These are phyloP conservation scores for Claviceps sp. DNA, from an alignment of 2,329 filamentous ascomycete genomes.

Conservation along the genomic window DNA sequence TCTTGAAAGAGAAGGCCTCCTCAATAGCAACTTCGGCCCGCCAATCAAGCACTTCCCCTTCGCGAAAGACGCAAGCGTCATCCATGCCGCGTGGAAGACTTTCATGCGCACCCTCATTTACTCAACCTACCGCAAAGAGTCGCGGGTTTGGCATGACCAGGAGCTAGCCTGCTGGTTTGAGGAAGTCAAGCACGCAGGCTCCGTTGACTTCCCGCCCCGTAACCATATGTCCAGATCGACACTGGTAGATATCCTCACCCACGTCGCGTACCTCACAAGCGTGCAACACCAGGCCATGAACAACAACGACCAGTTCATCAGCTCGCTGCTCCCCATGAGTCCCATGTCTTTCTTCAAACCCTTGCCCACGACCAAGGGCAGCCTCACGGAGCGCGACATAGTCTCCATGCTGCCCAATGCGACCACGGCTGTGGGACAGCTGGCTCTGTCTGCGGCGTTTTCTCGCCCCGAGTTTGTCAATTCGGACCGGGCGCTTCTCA, in stretches of 20 bases:
- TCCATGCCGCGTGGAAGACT: constrained; percentile 20
- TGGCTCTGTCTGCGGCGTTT: constrained; percentile 25
- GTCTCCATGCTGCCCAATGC: constrained; percentile 21
- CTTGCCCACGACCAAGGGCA: constrained; percentile 25
- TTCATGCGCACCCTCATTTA: constrained; percentile 30
- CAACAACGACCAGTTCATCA: constrained; percentile 25
- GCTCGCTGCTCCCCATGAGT: constrained; percentile 26
- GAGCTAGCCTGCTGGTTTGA: constrained; percentile 31
- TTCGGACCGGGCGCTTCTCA: constrained; percentile 22
- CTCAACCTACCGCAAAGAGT: constrained; percentile 27
- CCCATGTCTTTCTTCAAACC: constrained; percentile 26
- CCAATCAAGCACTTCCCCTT: constrained; percentile 29
- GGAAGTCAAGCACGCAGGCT: constrained; percentile 25
- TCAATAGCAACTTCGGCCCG: constrained; percentile 22
- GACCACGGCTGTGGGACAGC: constrained; percentile 20
- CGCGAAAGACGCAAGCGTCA: constrained; percentile 26
- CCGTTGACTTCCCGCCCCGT: constrained; percentile 27
- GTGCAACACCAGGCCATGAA: constrained; percentile 28
- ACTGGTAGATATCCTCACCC: constrained; percentile 28
- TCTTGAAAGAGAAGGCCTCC: constrained; percentile 25
- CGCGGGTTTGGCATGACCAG: constrained; percentile 19
- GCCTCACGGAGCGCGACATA: constrained; percentile 15
- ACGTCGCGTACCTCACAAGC: constrained; percentile 16
- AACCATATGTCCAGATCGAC: constrained; percentile 10
- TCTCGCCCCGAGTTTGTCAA: constrained; percentile 24